These are phyloP conservation scores for Sherardia arvensis DNA, from an alignment of 257 asterid species.

Conservation along the genomic window DNA sequence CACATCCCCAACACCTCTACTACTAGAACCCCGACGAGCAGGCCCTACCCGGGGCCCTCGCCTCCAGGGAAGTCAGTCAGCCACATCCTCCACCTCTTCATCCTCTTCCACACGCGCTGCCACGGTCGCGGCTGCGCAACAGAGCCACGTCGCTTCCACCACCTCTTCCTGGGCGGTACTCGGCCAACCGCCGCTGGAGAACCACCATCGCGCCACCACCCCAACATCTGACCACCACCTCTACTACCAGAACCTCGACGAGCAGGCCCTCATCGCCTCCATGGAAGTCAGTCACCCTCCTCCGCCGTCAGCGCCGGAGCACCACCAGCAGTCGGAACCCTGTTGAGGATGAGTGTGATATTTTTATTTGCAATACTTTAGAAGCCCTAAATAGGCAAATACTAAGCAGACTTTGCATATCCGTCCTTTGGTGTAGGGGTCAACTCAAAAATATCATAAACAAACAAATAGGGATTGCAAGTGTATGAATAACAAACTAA, in stretches of 20 bases:
- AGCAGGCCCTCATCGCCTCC: constrained; percentile 22
- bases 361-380: too few relatives aligned
- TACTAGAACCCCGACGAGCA: not conserved
- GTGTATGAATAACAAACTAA: too few relatives aligned
- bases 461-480: too few relatives aligned
- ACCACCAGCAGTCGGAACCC: constrained; percentile 9
- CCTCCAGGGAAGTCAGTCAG: constrained; percentile 35
- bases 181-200: not conserved
- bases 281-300: constrained; percentile 27
- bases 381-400: too few relatives aligned
- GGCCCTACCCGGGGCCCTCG: constrained; percentile 18
- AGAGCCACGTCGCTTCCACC: constrained; percentile 13
- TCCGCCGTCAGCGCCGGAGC: too few relatives aligned
- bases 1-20: not conserved
- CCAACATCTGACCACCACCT: not conserved
- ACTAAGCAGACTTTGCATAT: too few relatives aligned
- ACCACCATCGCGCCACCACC: not conserved
- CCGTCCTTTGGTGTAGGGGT: too few relatives aligned
- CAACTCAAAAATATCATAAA: too few relatives aligned
- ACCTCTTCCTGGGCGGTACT: constrained; percentile 38
- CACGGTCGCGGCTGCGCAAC: too few relatives aligned
- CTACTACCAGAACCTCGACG: not conserved
- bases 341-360: too few relatives aligned
- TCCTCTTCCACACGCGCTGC: constrained; percentile 62
- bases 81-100: constrained; percentile 37